phyloP scores from a whole-genome alignment of 345 rosid genomes.

The Eucalyptus sp. region DNA sequence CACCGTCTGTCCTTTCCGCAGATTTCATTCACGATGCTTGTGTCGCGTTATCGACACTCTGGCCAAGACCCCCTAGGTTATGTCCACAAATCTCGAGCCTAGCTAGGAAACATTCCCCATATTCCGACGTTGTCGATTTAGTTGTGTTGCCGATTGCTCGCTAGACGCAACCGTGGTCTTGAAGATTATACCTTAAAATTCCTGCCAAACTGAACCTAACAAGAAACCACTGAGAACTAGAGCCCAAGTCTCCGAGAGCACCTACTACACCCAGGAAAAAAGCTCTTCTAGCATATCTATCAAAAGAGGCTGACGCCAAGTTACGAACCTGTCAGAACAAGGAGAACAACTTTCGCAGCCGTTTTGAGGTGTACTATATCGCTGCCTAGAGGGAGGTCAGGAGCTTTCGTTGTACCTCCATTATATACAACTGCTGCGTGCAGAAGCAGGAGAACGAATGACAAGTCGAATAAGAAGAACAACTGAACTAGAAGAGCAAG shows the following conservation, averaged over 20 bases:
- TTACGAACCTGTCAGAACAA: background rate
- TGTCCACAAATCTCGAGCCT: background rate
- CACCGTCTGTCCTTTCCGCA: background rate
- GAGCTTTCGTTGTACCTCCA: conserved; percentile 49
- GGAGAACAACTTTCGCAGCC: conserved; percentile 14
- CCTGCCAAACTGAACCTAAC: background rate
- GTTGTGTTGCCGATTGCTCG: background rate
- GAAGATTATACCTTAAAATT: background rate
- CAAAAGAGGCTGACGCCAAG: background rate
- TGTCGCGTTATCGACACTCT: background rate
- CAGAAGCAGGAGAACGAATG: conserved; percentile 13
- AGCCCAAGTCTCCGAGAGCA: background rate
- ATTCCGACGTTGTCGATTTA: background rate
- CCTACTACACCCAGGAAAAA: background rate
- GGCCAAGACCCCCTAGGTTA: background rate
- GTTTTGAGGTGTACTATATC: conserved; percentile 78
- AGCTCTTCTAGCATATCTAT: background rate
- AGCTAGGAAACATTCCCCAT: background rate
- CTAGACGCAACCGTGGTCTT: background rate
- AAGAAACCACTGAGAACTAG: background rate
- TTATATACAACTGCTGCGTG: conserved; percentile 28
- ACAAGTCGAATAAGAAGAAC: background rate
- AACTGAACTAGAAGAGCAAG: background rate
- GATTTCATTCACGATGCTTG: background rate
- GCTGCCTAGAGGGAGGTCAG: conserved; percentile 66